Base-by-base conservation (phyloP, 1,284 basidiomycete species). In the Quambalaria eucalypti region DNA sequence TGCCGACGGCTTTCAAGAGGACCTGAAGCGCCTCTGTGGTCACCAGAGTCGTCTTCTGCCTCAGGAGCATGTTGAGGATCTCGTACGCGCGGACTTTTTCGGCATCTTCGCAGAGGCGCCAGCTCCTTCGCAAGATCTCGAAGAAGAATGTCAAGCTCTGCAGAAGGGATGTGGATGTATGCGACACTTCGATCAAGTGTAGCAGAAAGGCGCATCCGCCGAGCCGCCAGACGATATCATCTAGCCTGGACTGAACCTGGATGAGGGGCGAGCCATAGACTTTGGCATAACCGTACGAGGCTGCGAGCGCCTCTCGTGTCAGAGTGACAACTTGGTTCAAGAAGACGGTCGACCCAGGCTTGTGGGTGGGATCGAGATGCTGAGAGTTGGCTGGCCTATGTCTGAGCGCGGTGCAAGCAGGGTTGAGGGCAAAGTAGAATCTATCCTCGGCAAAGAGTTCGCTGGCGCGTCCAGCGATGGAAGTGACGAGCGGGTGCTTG, bases 191-290 rank as follows among this genome's bases (percentile, higher is more conserved):
- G 33, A 96, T 81, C 52, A 96, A 76, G 57, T 84, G 81, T 63
- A 96, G 77, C 1, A 85, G 79, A 21, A 92, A 80, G 2, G 85
- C 83, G 1, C 86, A 84, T 1, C 92, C 91, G 1, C 90, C 91
- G 47, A 90, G 82, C 64, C 83, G 84, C 84, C 87, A 88, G 51
- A 95, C 76, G 0, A 85, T 83, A 56, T 83, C 80, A 74, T 95
- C 90, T 33, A 93, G 75, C 51, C 84, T 81, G 25, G 79, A 79
- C 14, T 82, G 82, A 23, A 81, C 81, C 42, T 84, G 81, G 1
- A 84, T 75, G 56, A 84, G 79, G 4, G 69, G 69, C 10, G 64
- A 58, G 29, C 70, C 70, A 21, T 59, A 60, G 33, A 72, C 39
- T 39, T 62, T 60, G 25, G 68, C 61, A 12, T 65, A 57, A 1